Percentiles rank a stretch among this genome's conserved stretches.
These are phyloP conservation scores for Blastocladiella britannica DNA, from an alignment of 192 early-diverging fungal genomes.

Conservation along the genomic window DNA sequence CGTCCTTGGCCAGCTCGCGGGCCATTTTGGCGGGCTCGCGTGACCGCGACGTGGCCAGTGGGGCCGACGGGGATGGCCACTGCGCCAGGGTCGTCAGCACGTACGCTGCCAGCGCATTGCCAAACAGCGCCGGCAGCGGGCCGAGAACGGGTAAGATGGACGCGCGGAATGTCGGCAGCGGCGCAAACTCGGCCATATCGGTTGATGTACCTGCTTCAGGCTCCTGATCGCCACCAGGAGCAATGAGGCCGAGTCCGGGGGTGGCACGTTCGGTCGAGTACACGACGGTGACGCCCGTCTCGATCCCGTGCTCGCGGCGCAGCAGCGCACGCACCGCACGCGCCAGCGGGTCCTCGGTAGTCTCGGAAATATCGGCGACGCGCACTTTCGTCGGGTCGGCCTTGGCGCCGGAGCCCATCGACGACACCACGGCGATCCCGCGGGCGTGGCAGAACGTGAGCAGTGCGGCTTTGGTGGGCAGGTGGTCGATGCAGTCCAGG, in stretches of 20 bases:
- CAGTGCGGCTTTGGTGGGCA: slow-evolving; percentile 79
- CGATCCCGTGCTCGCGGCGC: slow-evolving; percentile 43
- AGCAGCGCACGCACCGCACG: slow-evolving; percentile 60
- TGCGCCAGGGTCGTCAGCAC: slow-evolving; percentile 44
- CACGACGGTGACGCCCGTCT: slow-evolving; percentile 69
- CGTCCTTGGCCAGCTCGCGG: neutral
- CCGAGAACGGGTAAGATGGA: slow-evolving; percentile 57
- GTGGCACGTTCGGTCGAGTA: slow-evolving; percentile 57
- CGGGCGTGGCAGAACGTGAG: slow-evolving; percentile 64
- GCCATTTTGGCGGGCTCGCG: neutral
- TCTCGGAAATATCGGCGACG: slow-evolving; percentile 85
- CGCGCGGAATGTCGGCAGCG: slow-evolving; percentile 85
- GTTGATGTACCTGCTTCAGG: too few relatives aligned
- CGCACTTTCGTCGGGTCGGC: slow-evolving; percentile 88
- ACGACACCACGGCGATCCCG: slow-evolving; percentile 59
- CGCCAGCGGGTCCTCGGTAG: slow-evolving; percentile 79
- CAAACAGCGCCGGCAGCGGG: slow-evolving; percentile 76
- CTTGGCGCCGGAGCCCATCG: slow-evolving; percentile 97
- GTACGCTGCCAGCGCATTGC: slow-evolving; percentile 72
- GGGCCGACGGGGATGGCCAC: slow-evolving; percentile 14
- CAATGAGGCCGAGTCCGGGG: neutral
- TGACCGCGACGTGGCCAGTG: neutral
- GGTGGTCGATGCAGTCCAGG: slow-evolving; percentile 86
- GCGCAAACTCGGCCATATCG: slow-evolving; percentile 77
- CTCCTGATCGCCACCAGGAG: slow-evolving; percentile 17